phyloP scores from a whole-genome alignment of 1,139 yeast genomes.

The Tardiomyces digboiensis region DNA sequence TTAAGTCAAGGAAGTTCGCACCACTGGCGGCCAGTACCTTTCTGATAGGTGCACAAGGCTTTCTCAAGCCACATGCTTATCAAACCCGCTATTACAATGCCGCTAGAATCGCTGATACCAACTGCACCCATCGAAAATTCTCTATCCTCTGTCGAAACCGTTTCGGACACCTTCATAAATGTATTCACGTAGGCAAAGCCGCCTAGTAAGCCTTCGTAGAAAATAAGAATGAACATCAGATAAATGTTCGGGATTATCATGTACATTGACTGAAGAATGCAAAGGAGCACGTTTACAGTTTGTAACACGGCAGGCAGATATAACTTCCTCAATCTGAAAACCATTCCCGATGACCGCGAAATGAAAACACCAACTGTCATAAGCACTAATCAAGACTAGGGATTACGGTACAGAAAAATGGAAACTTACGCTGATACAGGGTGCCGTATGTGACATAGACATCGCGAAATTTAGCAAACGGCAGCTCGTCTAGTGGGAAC shows the following conservation, averaged over 20 bases:
- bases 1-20: constrained; percentile 15
- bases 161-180: constrained; percentile 66
- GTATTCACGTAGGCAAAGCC: constrained; percentile 90
- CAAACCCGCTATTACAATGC: constrained; percentile 74
- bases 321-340: constrained; percentile 48
- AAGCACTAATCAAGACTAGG: too few relatives aligned
- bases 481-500: constrained; percentile 62
- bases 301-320: constrained; percentile 62
- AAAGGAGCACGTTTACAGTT: constrained; percentile 47
- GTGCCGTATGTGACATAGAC: constrained; percentile 93
- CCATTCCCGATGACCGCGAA: constrained; percentile 72
- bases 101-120: constrained; percentile 84
- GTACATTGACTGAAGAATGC: constrained; percentile 55
- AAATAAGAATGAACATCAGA: constrained; percentile 48
- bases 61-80: constrained; percentile 70
- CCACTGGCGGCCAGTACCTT: constrained; percentile 31
- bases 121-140: constrained; percentile 95
- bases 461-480: constrained; percentile 67
- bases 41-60: constrained; percentile 58
- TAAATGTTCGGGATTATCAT: constrained; percentile 57
- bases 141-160: constrained; percentile 42
- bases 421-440: constrained; percentile 46
- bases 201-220: constrained; percentile 82
- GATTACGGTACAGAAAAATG: neutral
- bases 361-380: constrained; percentile 69